These are phyloP conservation scores for Hypoxylon fuscum DNA, from an alignment of 495 filamentous ascomycete genomes.

Conservation along the genomic window DNA sequence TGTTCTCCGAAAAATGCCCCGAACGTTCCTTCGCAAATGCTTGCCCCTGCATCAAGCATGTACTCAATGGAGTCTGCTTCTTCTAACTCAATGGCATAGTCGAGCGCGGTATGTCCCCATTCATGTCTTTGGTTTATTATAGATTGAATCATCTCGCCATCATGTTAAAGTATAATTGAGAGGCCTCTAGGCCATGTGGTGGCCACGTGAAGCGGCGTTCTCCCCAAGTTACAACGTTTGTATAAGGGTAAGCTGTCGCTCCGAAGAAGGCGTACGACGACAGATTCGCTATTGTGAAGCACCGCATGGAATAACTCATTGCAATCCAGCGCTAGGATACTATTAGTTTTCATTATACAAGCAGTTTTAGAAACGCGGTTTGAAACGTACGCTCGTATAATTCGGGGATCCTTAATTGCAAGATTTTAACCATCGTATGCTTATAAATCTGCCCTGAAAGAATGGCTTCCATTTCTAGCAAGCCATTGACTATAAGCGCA, in stretches of 20 bases:
- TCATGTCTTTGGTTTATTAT: slow-evolving; percentile 1
- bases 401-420: background rate
- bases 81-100: background rate
- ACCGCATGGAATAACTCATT: background rate
- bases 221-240: background rate
- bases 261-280: slow-evolving; percentile 2
- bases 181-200: slow-evolving; percentile 18
- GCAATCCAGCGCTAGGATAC: background rate
- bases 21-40: background rate
- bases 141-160: background rate
- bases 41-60: slow-evolving; percentile 6
- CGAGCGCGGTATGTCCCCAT: background rate
- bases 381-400: slow-evolving; percentile 9
- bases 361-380: too few species aligned
- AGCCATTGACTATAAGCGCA: background rate
- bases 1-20: background rate
- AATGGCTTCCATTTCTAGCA: background rate
- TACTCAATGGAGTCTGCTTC: background rate
- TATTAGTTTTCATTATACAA: background rate
- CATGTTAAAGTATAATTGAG: slow-evolving; percentile 10
- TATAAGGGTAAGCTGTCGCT: background rate
- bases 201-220: slow-evolving; percentile 13
- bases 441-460: background rate
- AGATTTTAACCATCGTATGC: background rate
- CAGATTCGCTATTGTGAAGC: slow-evolving; percentile 1